Base-by-base conservation (phyloP, 352 stramenopile species). In the Pythium rishiriense region DNA sequence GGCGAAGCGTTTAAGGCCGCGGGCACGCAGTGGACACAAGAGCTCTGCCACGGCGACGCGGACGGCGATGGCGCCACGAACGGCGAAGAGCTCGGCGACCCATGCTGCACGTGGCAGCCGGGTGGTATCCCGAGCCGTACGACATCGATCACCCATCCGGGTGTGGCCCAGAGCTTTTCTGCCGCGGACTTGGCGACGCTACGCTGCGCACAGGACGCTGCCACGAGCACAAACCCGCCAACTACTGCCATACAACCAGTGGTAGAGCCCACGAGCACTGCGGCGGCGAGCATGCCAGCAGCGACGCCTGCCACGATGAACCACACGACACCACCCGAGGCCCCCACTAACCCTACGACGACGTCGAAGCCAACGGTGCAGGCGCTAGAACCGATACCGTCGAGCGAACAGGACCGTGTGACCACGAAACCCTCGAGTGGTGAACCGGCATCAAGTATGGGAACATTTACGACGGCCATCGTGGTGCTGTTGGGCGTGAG, bases 1-100 rank as follows among this genome's bases (percentile, higher is more conserved):
- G 86, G 86, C 29, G 14, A 74, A 28, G 83, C 75, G 0, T 94
- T 94, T 59, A 21, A 68, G 52, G 58, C 66, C 3, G 56, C 60
- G 1, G 71, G 71, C 8, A 52, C 58, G 3, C 54, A 73, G 55
- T 94, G 86, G 86, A 92, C 79, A 2, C 55, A 52, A 1, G 72
- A 51, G 22, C 24, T 94, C 5, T 94, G 86, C 48, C 67, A 90
- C 45, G 47, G 51, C 0, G 86, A 94, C 54, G 87, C 86, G 15
- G 86, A 94, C 35, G 68, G 73, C 10, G 91, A 97, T 53, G 88
- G 90, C 2, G 75, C 79, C 3, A 96, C 84, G 3, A 97, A 97
- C 62, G 91, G 91, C 4, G 73, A 95, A 69, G 91, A 97, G 59
- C 73, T 97, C 0, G 90, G 87, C 11, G 91, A 97, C 58, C 87